Evolutionary conservation across 1,284 basidiomycete species (phyloP).

Genomic region (Austroboletus novae-zelandiae): DNA sequence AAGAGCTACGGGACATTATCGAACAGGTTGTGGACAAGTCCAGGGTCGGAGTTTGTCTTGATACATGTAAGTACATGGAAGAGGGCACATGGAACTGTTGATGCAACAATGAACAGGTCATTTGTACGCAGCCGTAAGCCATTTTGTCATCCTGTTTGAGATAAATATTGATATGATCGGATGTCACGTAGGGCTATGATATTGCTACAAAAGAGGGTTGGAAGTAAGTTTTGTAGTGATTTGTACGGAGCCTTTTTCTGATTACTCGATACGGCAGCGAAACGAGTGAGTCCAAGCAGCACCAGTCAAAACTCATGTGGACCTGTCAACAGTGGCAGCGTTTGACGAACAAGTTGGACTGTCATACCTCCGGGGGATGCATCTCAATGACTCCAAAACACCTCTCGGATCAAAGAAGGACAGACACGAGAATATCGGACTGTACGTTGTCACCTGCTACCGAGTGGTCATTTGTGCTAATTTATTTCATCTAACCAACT

Average conservation of each 20-base stretch:
- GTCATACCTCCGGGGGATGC: conserved; percentile 75
- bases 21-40: conserved; percentile 69
- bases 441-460: conserved; percentile 39
- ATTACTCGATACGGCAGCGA: conserved; percentile 8
- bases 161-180: background rate
- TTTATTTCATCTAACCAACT: background rate
- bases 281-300: conserved; percentile 19
- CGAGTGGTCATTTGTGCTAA: background rate
- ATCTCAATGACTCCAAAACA: conserved; percentile 82
- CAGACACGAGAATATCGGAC: conserved; percentile 81
- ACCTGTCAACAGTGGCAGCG: conserved; percentile 45
- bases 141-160: background rate
- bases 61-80: conserved; percentile 64
- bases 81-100: background rate
- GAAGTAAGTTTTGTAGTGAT: conserved; percentile 46
- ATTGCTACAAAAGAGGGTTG: conserved; percentile 66
- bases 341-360: conserved; percentile 72
- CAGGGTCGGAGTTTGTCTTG: conserved; percentile 80
- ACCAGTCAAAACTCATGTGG: background rate
- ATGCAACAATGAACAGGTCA: conserved; percentile 50
- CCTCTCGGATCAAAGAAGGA: conserved; percentile 67
- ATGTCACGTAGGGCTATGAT: conserved; percentile 64
- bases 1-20: conserved; percentile 72
- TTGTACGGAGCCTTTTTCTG: conserved; percentile 5
- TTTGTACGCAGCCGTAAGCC: conserved; percentile 70